Conservation (phyloP, 441 rosid species). For the Theobroma grandiflorum region DNA sequence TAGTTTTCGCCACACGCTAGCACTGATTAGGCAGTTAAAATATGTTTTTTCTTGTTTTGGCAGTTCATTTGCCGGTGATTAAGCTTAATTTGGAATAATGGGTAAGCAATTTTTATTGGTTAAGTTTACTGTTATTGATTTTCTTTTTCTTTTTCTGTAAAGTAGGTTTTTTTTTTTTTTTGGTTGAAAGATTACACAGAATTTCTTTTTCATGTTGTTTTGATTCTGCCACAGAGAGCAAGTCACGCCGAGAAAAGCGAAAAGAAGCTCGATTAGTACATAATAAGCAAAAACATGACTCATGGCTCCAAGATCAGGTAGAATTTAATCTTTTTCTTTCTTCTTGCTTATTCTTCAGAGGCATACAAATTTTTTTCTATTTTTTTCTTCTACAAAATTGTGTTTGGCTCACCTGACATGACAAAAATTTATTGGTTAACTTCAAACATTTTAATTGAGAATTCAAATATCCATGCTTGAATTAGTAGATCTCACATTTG, state of each 20-base stretch:
- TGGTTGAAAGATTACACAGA: not conserved
- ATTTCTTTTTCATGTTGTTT: not conserved
- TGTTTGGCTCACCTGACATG: not conserved
- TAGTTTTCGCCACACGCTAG: not conserved
- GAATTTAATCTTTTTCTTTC: not conserved
- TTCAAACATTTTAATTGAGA: conserved; percentile 36
- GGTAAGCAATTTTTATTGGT: conserved; percentile 5
- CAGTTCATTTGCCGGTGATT: conserved; percentile 8
- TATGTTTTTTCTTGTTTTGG: not conserved
- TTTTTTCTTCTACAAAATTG: not conserved
- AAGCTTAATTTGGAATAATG: conserved; percentile 7
- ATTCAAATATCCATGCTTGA: not conserved
- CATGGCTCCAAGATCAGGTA: conserved; percentile 75
- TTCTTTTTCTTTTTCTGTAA: not conserved
- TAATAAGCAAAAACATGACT: conserved; percentile 54
- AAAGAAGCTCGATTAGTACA: conserved; percentile 66
- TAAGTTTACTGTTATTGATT: not conserved
- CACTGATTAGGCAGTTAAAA: not conserved
- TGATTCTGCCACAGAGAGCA: conserved; percentile 32
- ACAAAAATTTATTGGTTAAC: conserved; percentile 15
- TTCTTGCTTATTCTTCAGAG: not conserved
- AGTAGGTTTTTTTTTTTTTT: not conserved
- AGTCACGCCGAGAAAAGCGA: conserved; percentile 66
- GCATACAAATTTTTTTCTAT: not conserved
- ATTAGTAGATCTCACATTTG: not conserved